A percentile compares a stretch with the other conserved stretches of the same genome.
Conservation (phyloP, 768 basidiomycete genomes). For the Mycena haematopus region DNA sequence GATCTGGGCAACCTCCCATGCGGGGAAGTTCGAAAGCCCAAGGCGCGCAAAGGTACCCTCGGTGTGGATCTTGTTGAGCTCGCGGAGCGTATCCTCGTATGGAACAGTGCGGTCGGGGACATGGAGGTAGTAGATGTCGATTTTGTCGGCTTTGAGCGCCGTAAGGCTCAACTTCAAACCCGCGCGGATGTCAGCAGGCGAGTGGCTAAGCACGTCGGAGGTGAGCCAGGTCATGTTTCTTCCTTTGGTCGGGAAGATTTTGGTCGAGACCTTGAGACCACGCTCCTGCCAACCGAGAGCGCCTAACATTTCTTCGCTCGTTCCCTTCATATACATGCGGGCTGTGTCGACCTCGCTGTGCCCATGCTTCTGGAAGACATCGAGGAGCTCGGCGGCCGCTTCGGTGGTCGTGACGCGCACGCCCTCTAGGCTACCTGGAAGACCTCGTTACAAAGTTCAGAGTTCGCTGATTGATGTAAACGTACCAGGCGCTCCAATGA, state of each 20-base stretch:
- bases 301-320: constrained; percentile 42
- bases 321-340: constrained; percentile 20
- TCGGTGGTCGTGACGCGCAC: neutral
- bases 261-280: constrained; percentile 54
- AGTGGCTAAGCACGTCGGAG: constrained; percentile 9
- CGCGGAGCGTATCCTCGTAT: constrained; percentile 51
- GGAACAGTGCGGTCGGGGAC: constrained; percentile 53
- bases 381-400: constrained; percentile 39
- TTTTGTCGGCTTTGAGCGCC: constrained; percentile 48
- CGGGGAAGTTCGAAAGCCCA: constrained; percentile 53
- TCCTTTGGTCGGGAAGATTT: constrained; percentile 45
- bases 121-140: constrained; percentile 47
- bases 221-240: constrained; percentile 5
- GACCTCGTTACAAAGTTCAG: neutral
- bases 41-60: constrained; percentile 52
- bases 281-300: constrained; percentile 29
- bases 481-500: constrained; percentile 1
- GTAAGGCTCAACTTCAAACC: constrained; percentile 45
- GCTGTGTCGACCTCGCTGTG: constrained; percentile 46
- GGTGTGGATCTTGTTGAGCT: constrained; percentile 47
- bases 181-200: constrained; percentile 26
- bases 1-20: constrained; percentile 44
- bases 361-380: constrained; percentile 51
- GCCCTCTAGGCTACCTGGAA: neutral
- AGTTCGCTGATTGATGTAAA: neutral